Evolutionary conservation across 306 rosid species (phyloP), one percentile per base, ranked within the genome.

Genomic region (Nissolia schottii): DNA sequence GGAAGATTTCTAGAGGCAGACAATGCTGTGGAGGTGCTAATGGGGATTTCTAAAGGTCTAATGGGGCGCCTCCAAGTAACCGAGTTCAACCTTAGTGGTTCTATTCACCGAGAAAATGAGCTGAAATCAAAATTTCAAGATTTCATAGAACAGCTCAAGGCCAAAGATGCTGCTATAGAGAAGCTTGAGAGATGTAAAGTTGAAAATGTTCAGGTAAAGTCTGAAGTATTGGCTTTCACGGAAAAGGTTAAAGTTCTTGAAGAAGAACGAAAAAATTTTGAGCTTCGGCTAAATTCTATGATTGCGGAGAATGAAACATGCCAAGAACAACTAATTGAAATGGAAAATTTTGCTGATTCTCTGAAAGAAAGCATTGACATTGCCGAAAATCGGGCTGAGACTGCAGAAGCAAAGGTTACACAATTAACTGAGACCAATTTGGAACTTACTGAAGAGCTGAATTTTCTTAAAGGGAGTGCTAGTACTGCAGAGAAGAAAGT

Each of bases 1-100:
- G 96, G 97, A 80, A 87, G 98, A 80, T 94, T 94, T 78, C 78
- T 95, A 29, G 99, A 95, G 85, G 99, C 97, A n/a, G 97, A 95
- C 53, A 91, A 84, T 81, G 85, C 90, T 24, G 73, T 88, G 0
- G 97, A 86, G 85, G 87, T 81, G 71, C 88, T 91, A 61, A 86
- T 81, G 90, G 96, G 96, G 40, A 86, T 89, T 77, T 91, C 97
- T 7, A 88, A 82, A 84, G 90, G 88, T 60, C 68, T 91, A 56
- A 76, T 86, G 69, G 91, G 97, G 37, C 82, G 83, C 59, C 86
- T 89, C 70, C 96, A 89, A 80, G 75, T 82, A 13, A 75, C 88
- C n/a, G 88, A 91, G 58, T 81, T 94, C 76, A 86, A 86, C 79
- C 81, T 77, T 70, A 84, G 68, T 10, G 73, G 91, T 69, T 83